Conservation (phyloP, 106 monocot genomes). For the Dactylorhiza incarnata region DNA sequence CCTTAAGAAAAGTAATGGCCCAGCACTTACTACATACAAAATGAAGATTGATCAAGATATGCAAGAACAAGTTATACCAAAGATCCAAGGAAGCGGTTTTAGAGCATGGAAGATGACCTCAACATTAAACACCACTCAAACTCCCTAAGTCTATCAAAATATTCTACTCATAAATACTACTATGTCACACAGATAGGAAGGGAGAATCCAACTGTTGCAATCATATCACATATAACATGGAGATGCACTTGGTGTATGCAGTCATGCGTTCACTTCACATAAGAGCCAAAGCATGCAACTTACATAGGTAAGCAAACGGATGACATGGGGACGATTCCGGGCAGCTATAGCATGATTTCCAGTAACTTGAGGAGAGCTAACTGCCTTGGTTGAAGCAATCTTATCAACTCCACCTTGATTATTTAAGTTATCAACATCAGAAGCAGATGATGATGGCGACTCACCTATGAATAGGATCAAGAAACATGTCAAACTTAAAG, state of each 20-base stretch:
- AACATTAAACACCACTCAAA: neutral
- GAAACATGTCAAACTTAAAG: neutral
- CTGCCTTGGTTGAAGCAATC: constrained; percentile 40
- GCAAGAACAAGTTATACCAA: neutral
- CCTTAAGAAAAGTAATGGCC: neutral
- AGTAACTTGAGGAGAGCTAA: constrained; percentile 57
- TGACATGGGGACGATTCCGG: constrained; percentile 19
- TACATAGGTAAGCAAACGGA: constrained; percentile 21
- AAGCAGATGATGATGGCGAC: constrained; percentile 96
- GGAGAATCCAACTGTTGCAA: neutral
- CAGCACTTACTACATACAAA: neutral
- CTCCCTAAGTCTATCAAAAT: neutral
- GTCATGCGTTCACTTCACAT: neutral
- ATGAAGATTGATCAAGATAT: neutral
- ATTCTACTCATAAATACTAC: neutral
- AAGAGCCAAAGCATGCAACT: constrained; percentile 10
- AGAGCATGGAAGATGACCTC: neutral
- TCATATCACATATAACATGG: neutral
- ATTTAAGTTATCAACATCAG: constrained; percentile 90
- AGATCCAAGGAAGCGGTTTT: neutral
- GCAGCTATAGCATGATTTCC: constrained; percentile 21
- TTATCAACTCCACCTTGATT: constrained; percentile 54
- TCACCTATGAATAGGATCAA: constrained; percentile 56
- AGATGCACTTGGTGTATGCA: neutral
- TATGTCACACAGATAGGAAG: neutral